Conservation (phyloP, 805 yeast genomes). For the Hemisphaericaspora nanyangensis region DNA sequence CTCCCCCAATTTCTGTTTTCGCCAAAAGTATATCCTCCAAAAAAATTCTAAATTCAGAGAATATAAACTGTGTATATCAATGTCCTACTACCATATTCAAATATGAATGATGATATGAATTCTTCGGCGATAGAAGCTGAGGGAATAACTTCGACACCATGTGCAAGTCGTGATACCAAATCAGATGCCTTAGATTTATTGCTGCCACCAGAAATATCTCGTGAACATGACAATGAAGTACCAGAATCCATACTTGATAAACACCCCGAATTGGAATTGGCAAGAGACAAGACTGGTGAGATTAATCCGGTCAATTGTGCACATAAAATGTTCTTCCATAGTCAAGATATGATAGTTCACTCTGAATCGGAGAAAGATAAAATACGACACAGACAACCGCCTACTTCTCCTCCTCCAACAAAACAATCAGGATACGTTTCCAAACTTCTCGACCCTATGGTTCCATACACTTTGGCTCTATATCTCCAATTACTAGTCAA, state of each 20-base stretch:
- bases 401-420: neutral
- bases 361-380: neutral
- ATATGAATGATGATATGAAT: too few species aligned
- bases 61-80: too few species aligned
- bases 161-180: neutral
- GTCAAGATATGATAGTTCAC: slow-evolving; percentile 17
- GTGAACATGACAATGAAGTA: slow-evolving; percentile 3
- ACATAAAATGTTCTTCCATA: slow-evolving; percentile 32
- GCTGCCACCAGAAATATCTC: neutral
- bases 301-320: slow-evolving; percentile 30
- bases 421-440: neutral
- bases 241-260: slow-evolving; percentile 11
- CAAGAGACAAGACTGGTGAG: slow-evolving; percentile 16
- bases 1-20: too few species aligned
- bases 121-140: too few species aligned
- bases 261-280: slow-evolving; percentile 18
- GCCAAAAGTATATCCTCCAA: too few species aligned
- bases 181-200: neutral
- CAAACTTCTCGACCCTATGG: slow-evolving; percentile 33
- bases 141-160: too few species aligned
- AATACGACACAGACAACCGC: neutral
- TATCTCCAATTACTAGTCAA: slow-evolving; percentile 66
- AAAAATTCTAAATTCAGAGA: too few species aligned
- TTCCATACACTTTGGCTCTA: slow-evolving; percentile 55
- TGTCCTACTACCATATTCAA: too few species aligned